Evolutionary conservation across 495 filamentous ascomycete species (phyloP).

Genomic region (Penicillium psychrofluorescens): DNA sequence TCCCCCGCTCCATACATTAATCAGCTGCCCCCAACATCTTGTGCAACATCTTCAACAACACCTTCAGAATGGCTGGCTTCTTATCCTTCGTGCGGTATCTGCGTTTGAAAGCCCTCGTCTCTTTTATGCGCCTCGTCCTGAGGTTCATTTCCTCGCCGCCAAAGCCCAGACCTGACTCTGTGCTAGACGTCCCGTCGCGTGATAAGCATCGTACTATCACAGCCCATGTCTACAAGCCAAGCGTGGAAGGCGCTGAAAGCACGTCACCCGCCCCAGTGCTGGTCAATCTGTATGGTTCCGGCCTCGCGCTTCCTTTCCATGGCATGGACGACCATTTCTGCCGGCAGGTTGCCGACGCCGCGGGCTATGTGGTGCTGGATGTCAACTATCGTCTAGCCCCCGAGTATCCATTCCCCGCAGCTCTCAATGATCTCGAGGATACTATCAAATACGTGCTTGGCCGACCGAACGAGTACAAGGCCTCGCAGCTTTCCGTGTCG

Average conservation of each 20-base stretch:
- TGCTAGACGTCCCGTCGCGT: conserved; percentile 21
- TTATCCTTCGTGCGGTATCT: too few relatives aligned
- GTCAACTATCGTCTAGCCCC: conserved; percentile 75
- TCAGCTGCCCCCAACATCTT: too few relatives aligned
- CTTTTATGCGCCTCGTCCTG: too few relatives aligned
- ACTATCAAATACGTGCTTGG: background rate
- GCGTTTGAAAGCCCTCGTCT: too few relatives aligned
- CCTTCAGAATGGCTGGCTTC: too few relatives aligned
- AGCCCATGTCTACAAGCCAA: conserved; percentile 35
- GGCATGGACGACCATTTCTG: conserved; percentile 36
- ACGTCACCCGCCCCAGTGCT: conserved; percentile 26
- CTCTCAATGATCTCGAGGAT: conserved; percentile 58
- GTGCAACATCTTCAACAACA: too few relatives aligned
- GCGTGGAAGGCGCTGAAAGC: background rate
- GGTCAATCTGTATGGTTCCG: conserved; percentile 38
- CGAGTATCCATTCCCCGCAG: conserved; percentile 67
- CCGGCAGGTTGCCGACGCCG: conserved; percentile 23
- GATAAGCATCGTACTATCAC: conserved; percentile 34
- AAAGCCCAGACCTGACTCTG: too few relatives aligned
- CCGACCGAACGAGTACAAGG: background rate
- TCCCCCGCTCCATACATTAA: too few relatives aligned
- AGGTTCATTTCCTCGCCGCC: too few relatives aligned
- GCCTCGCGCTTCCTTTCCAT: conserved; percentile 31
- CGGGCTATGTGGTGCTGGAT: conserved; percentile 36
- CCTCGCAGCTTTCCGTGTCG: background rate